phyloP scores from a whole-genome alignment of 2,329 filamentous ascomycete species.

The Diplodia seriata region DNA sequence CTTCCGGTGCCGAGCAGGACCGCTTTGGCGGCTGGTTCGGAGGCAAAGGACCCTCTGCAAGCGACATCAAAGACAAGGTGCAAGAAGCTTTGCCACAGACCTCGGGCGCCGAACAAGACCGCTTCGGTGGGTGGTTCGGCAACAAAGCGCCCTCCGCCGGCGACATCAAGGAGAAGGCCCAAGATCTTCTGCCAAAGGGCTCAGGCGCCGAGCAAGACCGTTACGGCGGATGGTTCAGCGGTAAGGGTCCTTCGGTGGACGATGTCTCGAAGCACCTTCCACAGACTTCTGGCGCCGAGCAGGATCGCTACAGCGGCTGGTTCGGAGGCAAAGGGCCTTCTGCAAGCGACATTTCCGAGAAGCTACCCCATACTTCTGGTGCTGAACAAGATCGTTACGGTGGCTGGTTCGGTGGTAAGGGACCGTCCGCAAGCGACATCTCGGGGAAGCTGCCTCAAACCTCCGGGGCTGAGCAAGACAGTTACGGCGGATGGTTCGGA shows the following conservation, averaged over 20 bases:
- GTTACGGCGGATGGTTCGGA: conserved; percentile 28
- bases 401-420: conserved; percentile 28
- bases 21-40: conserved; percentile 31
- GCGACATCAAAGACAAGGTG: conserved; percentile 15
- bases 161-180: background rate
- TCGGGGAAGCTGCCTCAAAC: conserved; percentile 5
- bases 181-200: background rate
- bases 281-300: conserved; percentile 27
- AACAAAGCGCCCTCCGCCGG: conserved; percentile 7
- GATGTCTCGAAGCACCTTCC: conserved; percentile 7
- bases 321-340: conserved; percentile 9
- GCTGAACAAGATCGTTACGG: conserved; percentile 26
- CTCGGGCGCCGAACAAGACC: conserved; percentile 30
- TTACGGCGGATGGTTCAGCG: conserved; percentile 17
- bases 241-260: conserved; percentile 16
- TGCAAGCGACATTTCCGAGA: background rate
- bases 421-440: conserved; percentile 13
- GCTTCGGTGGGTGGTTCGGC: conserved; percentile 23
- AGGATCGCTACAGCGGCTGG: conserved; percentile 25
- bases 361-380: conserved; percentile 3
- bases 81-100: background rate
- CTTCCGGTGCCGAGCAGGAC: conserved; percentile 21
- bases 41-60: conserved; percentile 7
- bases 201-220: conserved; percentile 20
- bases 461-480: conserved; percentile 23